Conservation (phyloP, 345 rosid genomes). For the Brassica nigra region DNA sequence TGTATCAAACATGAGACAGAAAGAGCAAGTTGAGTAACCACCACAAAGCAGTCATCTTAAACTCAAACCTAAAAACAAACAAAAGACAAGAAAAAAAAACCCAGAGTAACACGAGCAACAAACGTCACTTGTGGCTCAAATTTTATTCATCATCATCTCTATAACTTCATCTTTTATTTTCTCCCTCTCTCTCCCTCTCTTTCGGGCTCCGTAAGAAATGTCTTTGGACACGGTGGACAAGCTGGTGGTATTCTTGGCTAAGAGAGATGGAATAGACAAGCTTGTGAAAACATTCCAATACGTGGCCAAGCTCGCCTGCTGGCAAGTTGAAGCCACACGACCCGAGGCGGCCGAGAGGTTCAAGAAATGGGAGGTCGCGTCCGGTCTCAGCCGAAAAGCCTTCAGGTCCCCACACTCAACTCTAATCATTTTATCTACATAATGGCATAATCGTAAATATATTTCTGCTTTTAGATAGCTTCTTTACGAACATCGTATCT, state of each 20-base stretch:
- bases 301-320: slow-evolving; percentile 86
- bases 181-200: neutral
- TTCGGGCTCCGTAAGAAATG: slow-evolving; percentile 41
- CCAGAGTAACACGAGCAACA: neutral
- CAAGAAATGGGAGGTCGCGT: slow-evolving; percentile 93
- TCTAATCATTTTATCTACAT: slow-evolving; percentile 20
- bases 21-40: slow-evolving; percentile 26
- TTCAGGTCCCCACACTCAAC: slow-evolving; percentile 44
- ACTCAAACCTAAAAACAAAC: slow-evolving; percentile 30
- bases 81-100: slow-evolving; percentile 5
- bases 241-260: slow-evolving; percentile 87
- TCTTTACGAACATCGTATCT: neutral
- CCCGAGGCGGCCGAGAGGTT: slow-evolving; percentile 63
- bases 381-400: slow-evolving; percentile 94
- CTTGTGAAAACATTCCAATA: slow-evolving; percentile 98
- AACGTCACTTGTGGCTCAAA: slow-evolving; percentile 23
- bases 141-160: slow-evolving; percentile 25
- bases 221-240: slow-evolving; percentile 75
- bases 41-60: slow-evolving; percentile 39
- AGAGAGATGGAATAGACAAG: slow-evolving; percentile 97
- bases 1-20: slow-evolving; percentile 23
- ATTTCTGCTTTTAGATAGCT: slow-evolving; percentile 2
- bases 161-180: slow-evolving; percentile 1
- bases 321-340: slow-evolving; percentile 58
- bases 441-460: slow-evolving; percentile 26